phyloP scores from a whole-genome alignment of 2,329 filamentous ascomycete genomes.

The Fusarium sp. region DNA sequence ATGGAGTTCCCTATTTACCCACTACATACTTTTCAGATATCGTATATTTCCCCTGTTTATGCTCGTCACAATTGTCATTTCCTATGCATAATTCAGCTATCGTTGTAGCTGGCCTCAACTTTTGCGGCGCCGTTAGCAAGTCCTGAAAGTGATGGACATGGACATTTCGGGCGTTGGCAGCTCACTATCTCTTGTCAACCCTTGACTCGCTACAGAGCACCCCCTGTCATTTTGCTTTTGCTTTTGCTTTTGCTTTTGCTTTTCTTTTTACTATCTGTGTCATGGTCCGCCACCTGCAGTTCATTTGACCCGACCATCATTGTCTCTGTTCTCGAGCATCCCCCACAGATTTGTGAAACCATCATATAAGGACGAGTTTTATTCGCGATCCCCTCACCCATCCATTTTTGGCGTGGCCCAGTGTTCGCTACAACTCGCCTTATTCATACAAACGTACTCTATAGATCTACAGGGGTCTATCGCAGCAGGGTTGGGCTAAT shows the following conservation, averaged over 20 bases:
- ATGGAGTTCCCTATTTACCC: conserved; percentile 7
- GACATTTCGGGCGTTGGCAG: conserved; percentile 11
- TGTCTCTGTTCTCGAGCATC: conserved; percentile 31
- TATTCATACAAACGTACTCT: background rate
- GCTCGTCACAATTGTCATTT: background rate
- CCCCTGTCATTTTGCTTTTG: conserved; percentile 20
- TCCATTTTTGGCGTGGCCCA: background rate
- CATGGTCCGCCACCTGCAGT: conserved; percentile 3
- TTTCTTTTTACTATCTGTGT: conserved; percentile 28
- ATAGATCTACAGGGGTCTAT: conserved; percentile 8
- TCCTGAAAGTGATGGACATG: conserved; percentile 19
- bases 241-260: conserved; percentile 17
- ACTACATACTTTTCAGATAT: background rate
- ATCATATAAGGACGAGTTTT: background rate
- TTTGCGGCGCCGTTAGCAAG: conserved; percentile 14
- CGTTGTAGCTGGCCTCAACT: conserved; percentile 24
- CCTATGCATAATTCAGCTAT: conserved; percentile 4
- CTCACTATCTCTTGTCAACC: conserved; percentile 19
- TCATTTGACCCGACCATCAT: conserved; percentile 17
- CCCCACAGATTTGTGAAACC: conserved; percentile 28
- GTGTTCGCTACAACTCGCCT: background rate
- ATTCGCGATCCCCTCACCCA: conserved; percentile 7
- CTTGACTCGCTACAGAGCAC: conserved; percentile 30
- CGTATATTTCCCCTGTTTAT: conserved; percentile 1
- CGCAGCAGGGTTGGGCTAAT: conserved; percentile 4